Evolutionary conservation across 495 filamentous ascomycete species (phyloP), one percentile per base, ranked within the genome.

Genomic region (Venustampulla echinocandica): DNA sequence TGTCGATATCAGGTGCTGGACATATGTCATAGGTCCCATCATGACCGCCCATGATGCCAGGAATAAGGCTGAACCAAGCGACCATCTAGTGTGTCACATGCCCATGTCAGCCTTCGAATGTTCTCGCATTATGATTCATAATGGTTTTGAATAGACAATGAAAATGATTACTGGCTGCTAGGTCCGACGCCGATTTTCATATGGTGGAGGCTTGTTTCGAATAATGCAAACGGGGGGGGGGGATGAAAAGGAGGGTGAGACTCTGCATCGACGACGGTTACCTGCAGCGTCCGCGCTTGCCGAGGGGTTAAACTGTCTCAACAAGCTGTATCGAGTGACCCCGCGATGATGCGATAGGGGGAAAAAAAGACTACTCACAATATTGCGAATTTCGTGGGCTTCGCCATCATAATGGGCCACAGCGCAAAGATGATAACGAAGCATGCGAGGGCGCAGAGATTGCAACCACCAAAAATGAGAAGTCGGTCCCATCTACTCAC

Each of bases 401-500:
- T 82, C 51, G 83, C 64, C 51, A 81, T 69, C 47, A 92, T 71
- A 39, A 90, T 69, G 20, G 89, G 88, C 67, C 92, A 88, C 23
- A 98, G 70, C 60, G 78, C 78, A 68, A 97, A 93, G 70, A 86
- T 93, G 55, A 92, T 74, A 49, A 92, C 76, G 68, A 98, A 98
- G 69, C 93, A 89, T 44, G 84, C 86, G 49, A 85, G 73, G 42
- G 92, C 90, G 42, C 84, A 90, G 52, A 95, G 62, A 61, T 95
- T 96, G 70, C 93, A 94, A 56, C 80, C 89, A 44, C 75, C 82
- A 61, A 97, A 98, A 46, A 96, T 77, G 57, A 98, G 71, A 61
- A 97, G 65, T 40, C 92, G 85, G 66, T 98, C 92, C 92, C 92
- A 97, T 62, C 92, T 79, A 64, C 87, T 95, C 71, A 98, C 92